Percentiles rank a stretch among this genome's conserved stretches.
Conservation (phyloP, 345 rosid genomes). For the Murraya koenigii region DNA sequence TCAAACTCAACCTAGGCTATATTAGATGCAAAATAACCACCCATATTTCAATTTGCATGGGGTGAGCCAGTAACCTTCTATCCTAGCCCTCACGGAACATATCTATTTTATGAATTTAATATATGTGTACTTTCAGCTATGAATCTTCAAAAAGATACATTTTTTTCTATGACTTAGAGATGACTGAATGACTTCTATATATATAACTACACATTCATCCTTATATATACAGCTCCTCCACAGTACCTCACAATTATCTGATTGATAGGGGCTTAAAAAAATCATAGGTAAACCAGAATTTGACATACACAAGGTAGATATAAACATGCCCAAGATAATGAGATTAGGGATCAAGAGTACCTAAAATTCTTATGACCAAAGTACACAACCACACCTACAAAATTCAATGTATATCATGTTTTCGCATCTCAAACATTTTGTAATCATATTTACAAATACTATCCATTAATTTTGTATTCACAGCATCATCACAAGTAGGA, state of each 20-base stretch:
- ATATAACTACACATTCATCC: background rate
- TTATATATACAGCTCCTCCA: background rate
- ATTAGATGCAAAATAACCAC: background rate
- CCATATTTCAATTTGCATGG: background rate
- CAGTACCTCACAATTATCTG: background rate
- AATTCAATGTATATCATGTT: background rate
- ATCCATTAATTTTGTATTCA: background rate
- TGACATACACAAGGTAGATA: background rate
- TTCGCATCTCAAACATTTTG: background rate
- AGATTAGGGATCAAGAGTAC: background rate
- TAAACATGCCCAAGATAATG: background rate
- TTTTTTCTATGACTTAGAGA: background rate
- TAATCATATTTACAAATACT: background rate
- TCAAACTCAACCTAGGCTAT: background rate
- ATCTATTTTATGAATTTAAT: background rate
- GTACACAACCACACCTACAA: background rate
- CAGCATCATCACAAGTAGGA: background rate
- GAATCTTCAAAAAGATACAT: constrained; percentile 1
- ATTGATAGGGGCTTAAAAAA: background rate
- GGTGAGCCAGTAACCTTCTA: background rate
- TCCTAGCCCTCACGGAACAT: background rate
- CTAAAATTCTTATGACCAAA: background rate
- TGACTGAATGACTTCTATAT: background rate
- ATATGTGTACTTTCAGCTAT: background rate
- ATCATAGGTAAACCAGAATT: background rate